Conservation (phyloP, 2,329 filamentous ascomycete genomes). For the Pleoardoris graminearum region DNA sequence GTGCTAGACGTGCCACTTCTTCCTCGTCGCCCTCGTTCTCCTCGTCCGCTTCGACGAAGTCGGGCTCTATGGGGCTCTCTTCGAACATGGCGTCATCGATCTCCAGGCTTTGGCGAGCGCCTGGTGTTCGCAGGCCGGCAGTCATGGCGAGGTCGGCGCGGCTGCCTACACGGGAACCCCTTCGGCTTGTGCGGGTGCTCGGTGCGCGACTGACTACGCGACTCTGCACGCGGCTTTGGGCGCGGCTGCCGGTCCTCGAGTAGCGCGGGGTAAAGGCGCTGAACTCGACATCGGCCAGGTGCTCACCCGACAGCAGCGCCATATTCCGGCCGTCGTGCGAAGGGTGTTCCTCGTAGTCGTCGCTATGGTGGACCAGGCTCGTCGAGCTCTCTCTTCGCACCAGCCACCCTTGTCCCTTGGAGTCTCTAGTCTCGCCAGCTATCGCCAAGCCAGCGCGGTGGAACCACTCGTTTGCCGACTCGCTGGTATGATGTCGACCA, state of each 20-base stretch:
- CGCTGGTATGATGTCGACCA: constrained; percentile 36
- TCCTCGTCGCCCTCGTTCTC: constrained; percentile 55
- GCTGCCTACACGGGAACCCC: constrained; percentile 42
- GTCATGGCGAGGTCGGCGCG: constrained; percentile 45
- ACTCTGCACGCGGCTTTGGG: constrained; percentile 43
- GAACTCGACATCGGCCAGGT: constrained; percentile 40
- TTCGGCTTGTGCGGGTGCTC: constrained; percentile 44
- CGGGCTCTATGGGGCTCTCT: constrained; percentile 45
- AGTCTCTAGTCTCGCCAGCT: constrained; percentile 60
- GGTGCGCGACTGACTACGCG: constrained; percentile 44
- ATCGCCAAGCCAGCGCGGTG: constrained; percentile 61
- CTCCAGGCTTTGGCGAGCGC: constrained; percentile 37
- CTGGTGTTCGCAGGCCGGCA: constrained; percentile 21
- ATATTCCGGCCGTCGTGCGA: constrained; percentile 30
- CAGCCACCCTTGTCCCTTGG: constrained; percentile 66
- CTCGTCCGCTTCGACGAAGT: constrained; percentile 54
- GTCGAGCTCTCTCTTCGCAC: constrained; percentile 60
- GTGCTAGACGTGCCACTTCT: constrained; percentile 57
- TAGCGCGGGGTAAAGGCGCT: constrained; percentile 32
- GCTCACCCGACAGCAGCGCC: constrained; percentile 39
- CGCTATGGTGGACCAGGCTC: constrained; percentile 50
- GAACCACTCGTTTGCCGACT: constrained; percentile 58
- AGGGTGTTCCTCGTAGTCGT: constrained; percentile 37
- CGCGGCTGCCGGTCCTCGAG: constrained; percentile 40
- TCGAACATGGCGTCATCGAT: constrained; percentile 26